A percentile compares a stretch with the other conserved stretches of the same genome.
phyloP scores from a whole-genome alignment of 257 asterid genomes.

The Asclepias syriaca region DNA sequence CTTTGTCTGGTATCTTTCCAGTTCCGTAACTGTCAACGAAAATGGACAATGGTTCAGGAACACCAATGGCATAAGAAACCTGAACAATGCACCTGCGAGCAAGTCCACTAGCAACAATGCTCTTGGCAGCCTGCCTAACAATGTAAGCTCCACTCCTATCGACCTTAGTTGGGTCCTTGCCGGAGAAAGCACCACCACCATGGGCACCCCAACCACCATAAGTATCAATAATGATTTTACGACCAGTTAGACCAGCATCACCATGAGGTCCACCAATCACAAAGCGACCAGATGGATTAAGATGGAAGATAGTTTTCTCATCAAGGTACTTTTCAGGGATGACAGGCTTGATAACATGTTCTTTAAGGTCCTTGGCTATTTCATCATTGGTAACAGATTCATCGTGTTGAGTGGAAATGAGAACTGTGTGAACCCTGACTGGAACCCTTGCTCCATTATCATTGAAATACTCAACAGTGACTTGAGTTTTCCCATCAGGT shows the following conservation, averaged over 20 bases:
- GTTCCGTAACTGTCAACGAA: conserved; percentile 48
- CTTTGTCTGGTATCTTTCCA: conserved; percentile 45
- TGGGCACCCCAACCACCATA: conserved; percentile 55
- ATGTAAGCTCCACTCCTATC: conserved; percentile 51
- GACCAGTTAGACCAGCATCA: conserved; percentile 54
- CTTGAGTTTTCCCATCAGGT: conserved; percentile 54
- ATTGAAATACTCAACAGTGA: conserved; percentile 47
- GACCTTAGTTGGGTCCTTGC: conserved; percentile 51
- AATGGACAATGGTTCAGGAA: conserved; percentile 48
- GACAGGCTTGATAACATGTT: conserved; percentile 49
- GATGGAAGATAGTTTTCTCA: conserved; percentile 49
- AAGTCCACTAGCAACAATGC: conserved; percentile 42
- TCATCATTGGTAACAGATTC: conserved; percentile 51
- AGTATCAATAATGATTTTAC: conserved; percentile 46
- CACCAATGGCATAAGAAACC: conserved; percentile 53
- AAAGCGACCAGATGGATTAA: conserved; percentile 44
- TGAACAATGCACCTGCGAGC: conserved; percentile 48
- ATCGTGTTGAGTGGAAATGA: conserved; percentile 51
- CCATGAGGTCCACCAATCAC: conserved; percentile 55
- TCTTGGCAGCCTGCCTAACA: conserved; percentile 49
- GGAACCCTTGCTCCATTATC: conserved; percentile 54
- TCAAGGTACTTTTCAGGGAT: conserved; percentile 52
- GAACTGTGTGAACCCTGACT: conserved; percentile 42
- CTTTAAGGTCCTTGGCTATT: conserved; percentile 44
- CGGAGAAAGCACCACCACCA: conserved; percentile 53